Evolutionary conservation across 2,329 filamentous ascomycete genomes (phyloP), one percentile per base, ranked within the genome.

Genomic region (Metarhizium humberi): DNA sequence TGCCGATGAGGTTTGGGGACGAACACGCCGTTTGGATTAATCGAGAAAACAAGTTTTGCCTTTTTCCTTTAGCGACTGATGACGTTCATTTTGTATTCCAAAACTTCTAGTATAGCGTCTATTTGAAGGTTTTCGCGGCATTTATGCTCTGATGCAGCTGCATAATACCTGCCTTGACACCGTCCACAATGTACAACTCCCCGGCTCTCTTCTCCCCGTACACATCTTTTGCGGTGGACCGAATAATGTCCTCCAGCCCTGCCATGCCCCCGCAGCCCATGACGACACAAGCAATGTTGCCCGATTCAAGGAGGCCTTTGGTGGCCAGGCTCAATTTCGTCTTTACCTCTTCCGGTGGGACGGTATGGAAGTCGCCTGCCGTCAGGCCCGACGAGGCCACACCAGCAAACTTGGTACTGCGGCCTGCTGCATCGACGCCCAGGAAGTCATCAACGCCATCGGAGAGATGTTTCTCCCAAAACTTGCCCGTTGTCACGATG

Each of bases 201-300:
- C 56, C 52, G 3, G 57, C 59, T 42, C 38, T 53, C 3, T 60
- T 47, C 18, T 50, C 45, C 49, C 59, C 58, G 20, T 60, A 58
- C 51, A 81, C 76, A 56, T 87, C 82, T 0, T 80, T 64, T 40
- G 88, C 87, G 1, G 86, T 86, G 47, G 80, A 77, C 38, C 86
- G 79, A 43, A 96, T 90, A 56, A 86, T 86, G 45, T 82, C 76
- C 62, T 94, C 87, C 71, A 96, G 78, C 0, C 91, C 92, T 1
- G 86, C 85, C 92, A 96, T 96, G 0, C 91, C 92, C 3, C 89
- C 92, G 68, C 92, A 96, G 0, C 92, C 92, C 75, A 96, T 79
- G 64, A 90, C 87, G 7, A 96, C 81, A 29, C 85, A 87, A 4
- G 77, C 75, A 0, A 92, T 80, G 3, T 76, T 73, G 0, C 78